Evolutionary conservation across 192 early-diverging fungal species (phyloP).

Genomic region (Lunasporangiospora selenospora): DNA sequence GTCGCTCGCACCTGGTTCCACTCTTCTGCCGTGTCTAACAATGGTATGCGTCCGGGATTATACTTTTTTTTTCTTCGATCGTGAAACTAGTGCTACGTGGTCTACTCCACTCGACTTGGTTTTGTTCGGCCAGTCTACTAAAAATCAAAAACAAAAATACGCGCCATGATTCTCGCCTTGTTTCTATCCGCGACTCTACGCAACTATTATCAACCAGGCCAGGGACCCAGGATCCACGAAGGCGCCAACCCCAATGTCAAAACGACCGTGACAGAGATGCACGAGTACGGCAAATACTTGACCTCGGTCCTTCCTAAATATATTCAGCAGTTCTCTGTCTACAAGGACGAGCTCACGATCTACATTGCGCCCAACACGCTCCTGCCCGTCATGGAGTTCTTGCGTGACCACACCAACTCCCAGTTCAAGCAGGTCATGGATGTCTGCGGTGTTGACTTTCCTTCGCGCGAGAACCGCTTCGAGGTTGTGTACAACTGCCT

Average conservation of each 20-base stretch:
- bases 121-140: no score
- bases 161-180: no score
- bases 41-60: no score
- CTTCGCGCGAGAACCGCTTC: constrained; percentile 90
- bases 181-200: no score
- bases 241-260: constrained; percentile 31
- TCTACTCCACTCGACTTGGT: no score
- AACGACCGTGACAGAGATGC: constrained; percentile 55
- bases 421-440: constrained; percentile 95
- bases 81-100: no score
- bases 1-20: constrained; percentile 36
- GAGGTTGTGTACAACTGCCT: constrained; percentile 97
- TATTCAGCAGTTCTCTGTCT: constrained; percentile 96
- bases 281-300: constrained; percentile 92
- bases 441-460: constrained; percentile 92
- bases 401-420: constrained; percentile 90
- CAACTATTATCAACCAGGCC: no score
- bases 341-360: constrained; percentile 98
- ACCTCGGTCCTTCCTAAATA: constrained; percentile 89
- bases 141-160: no score
- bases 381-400: constrained; percentile 82
- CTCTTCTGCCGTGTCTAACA: constrained; percentile 32
- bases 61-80: no score
- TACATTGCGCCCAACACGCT: constrained; percentile 88
- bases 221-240: constrained; percentile 47